These are phyloP conservation scores for Ensete ventricosum DNA, from an alignment of 176 grass and related monocot genomes.

Conservation along the genomic window DNA sequence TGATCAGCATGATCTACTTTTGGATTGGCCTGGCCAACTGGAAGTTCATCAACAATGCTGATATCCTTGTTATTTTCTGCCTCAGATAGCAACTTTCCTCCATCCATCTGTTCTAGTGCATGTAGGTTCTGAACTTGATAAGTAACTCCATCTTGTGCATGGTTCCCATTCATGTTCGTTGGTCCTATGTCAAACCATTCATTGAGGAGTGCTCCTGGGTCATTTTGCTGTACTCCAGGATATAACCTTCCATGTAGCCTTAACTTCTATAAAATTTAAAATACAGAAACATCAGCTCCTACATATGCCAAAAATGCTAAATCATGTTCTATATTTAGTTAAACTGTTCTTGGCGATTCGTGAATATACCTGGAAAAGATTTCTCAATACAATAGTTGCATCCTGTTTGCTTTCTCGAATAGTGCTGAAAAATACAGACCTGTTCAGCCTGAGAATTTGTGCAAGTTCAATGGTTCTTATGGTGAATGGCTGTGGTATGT, in stretches of 20 bases:
- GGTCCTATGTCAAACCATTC: background rate
- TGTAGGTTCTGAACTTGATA: background rate
- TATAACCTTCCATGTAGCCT: slow-evolving; percentile 4
- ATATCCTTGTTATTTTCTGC: background rate
- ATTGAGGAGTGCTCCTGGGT: background rate
- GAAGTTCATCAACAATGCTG: background rate
- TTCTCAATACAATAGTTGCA: slow-evolving; percentile 11
- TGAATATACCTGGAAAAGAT: slow-evolving; percentile 14
- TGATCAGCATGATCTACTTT: background rate
- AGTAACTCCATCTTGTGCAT: background rate
- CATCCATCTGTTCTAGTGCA: background rate
- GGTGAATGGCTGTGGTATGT: slow-evolving; percentile 6
- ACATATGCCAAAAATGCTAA: background rate
- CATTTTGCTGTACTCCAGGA: slow-evolving; percentile 4
- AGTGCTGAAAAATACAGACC: background rate
- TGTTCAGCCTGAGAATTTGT: slow-evolving; percentile 13
- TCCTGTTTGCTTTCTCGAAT: slow-evolving; percentile 14
- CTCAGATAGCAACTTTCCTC: background rate
- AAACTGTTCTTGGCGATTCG: background rate
- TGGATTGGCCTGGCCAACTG: background rate
- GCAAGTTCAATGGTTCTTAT: slow-evolving; percentile 15
- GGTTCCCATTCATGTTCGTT: background rate
- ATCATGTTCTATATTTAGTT: background rate
- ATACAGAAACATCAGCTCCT: background rate
- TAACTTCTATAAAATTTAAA: slow-evolving; percentile 20